Percentiles rank a stretch among this genome's conserved stretches.
Conservation (phyloP, 345 rosid species). For the Geranium rotundifolium region DNA sequence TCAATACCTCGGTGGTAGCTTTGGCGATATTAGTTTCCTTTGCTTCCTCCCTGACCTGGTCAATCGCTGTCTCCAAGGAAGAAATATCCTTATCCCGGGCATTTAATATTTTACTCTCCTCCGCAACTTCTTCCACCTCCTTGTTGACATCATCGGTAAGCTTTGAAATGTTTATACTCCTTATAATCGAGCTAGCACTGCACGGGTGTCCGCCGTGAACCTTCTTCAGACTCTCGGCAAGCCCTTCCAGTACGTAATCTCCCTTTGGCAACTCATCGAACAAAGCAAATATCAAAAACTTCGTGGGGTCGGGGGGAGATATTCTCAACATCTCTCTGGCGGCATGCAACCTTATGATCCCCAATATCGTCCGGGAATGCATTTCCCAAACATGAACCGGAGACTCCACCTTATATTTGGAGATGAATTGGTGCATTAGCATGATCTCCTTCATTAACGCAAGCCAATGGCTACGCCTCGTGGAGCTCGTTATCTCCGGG, state of each 20-base stretch:
- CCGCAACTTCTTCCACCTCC: constrained; percentile 21
- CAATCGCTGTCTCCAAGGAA: constrained; percentile 41
- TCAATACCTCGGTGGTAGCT: constrained; percentile 45
- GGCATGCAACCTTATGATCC: constrained; percentile 78
- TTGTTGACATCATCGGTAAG: constrained; percentile 13
- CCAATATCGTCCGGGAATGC: constrained; percentile 69
- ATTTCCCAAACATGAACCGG: constrained; percentile 62
- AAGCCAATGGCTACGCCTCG: constrained; percentile 90
- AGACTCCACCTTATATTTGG: constrained; percentile 30
- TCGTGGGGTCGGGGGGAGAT: constrained; percentile 62
- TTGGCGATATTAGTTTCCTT: constrained; percentile 46
- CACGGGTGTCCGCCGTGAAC: constrained; percentile 30
- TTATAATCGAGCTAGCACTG: constrained; percentile 64
- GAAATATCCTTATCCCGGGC: constrained; percentile 19
- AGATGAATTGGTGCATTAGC: constrained; percentile 63
- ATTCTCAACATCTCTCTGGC: constrained; percentile 84
- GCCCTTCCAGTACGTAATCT: constrained; percentile 64
- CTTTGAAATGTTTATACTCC: constrained; percentile 37
- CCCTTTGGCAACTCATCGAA: constrained; percentile 83
- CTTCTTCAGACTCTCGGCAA: constrained; percentile 54
- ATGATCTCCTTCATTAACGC: constrained; percentile 56
- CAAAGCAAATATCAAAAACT: constrained; percentile 69
- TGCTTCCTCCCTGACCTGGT: constrained; percentile 53
- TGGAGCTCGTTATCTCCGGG: constrained; percentile 90
- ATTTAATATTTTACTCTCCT: constrained; percentile 13